Base-by-base conservation (phyloP, 345 rosid genomes). In the Raphanus sativus region DNA sequence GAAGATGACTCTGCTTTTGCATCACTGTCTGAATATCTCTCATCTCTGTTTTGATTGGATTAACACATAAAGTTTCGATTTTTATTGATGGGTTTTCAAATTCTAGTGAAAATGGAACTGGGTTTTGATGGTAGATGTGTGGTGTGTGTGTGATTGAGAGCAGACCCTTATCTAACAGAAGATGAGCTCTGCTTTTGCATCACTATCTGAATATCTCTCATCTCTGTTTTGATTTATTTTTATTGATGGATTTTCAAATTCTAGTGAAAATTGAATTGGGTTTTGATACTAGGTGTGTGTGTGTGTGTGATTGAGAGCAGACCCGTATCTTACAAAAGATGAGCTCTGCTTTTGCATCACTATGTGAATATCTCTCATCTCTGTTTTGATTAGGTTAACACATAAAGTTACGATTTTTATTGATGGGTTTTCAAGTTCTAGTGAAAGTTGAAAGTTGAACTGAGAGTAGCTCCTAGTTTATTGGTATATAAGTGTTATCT, bases 351-450 rank as follows among this genome's bases (percentile, higher is more conserved):
- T 36, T 36, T 36, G 2, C 40, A 36, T 32, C 66, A 38, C 75
- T 56, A 0, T 56, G 17, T 33, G 7, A 28, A 28, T 28, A 1
- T 52, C 0, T 12, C 13, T 3, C 15, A 6, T 69, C 32, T 32
- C 17, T 42, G 21, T 13, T 74, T 38, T 65, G 30, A 16, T 79
- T 63, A 63, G 16, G 56, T 63, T 28, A 62, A 64, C 30, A 32
- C 42, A 60, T 62, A 40, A 75, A 72, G 77, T 73, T 69, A 0
- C 55, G 62, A 67, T 70, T 71, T 74, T 74, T 78, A 4, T 15
- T 62, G 50, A 29, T 50, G 11, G 38, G 25, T 61, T 67, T 52
- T 75, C 28, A 4, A 68, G 21, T 34, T 64, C 6, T 54, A 36
- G 36, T 48, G 28, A 34, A 65, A 48, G 1, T 38, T 13, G 48